Evolutionary conservation across 164 flowering plant species (phyloP), one percentile per base, ranked within the genome.

Genomic region (Platanus orientalis): DNA sequence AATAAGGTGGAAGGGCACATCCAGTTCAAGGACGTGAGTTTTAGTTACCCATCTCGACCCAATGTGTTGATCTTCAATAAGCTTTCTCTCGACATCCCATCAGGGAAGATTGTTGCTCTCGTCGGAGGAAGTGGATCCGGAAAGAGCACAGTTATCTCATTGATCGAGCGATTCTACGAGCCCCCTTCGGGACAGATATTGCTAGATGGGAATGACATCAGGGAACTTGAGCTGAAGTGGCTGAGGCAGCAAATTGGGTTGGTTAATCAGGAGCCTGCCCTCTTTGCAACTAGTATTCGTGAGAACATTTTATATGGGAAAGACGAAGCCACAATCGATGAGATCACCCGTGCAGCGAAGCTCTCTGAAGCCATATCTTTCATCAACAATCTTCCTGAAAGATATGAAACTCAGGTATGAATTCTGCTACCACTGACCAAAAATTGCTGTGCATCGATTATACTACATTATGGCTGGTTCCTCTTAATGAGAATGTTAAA

Each of bases 71-170:
- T 94, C 64, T 89, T 91, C 64, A 53, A 89, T 50, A 80, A 73
- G 68, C 69, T 94, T 21, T 24, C 72, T 61, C 82, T 94, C 0
- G 78, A 91, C 32, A 86, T 94, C 48, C 90, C 97, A 44, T 26
- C 94, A 0, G 99, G 96, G 16, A 94, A 94, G 73, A 80, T 91
- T 45, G 83, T 91, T 28, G 99, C 97, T 12, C 89, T 94, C 29
- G 99, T 94, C 0, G 99, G 99, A 58, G 96, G 96, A 58, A 91
- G 97, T 71, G 99, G 99, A 25, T 91, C 96, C 2, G 99, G 99
- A 39, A 94, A 94, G 81, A 94, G 99, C 80, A 91, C 99, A 0
- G 92, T 89, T 6, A 75, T 94, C 50, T 89, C 97, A n/a, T 68
- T 94, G 79, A 89, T 91, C 21, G 99, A 91, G 55, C 83, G 97